These are phyloP conservation scores for Saccharomyces hybrid DNA, from an alignment of 1,139 yeast genomes.

Conservation along the genomic window DNA sequence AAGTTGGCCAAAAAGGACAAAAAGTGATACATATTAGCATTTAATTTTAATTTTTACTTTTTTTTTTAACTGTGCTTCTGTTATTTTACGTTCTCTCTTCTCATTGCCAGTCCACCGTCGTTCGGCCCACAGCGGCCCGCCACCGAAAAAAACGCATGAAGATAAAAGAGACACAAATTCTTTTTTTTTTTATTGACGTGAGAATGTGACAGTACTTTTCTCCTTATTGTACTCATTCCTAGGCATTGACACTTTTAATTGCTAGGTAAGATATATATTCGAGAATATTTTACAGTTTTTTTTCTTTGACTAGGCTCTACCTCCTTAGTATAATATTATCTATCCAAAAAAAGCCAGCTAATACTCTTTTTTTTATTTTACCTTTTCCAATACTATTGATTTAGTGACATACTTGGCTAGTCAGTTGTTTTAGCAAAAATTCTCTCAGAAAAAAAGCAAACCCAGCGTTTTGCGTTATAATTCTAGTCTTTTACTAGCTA, in stretches of 20 bases:
- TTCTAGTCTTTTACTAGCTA: slow-evolving; percentile 1
- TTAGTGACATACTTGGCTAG: background rate
- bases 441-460: background rate
- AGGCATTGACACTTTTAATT: background rate
- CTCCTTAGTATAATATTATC: background rate
- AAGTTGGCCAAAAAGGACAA: slow-evolving; percentile 11
- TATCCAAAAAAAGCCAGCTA: background rate
- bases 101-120: too few relatives aligned
- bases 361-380: background rate
- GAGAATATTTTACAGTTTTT: background rate
- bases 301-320: background rate
- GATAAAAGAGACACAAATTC: background rate
- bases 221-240: background rate
- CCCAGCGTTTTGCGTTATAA: slow-evolving; percentile 1
- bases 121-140: too few relatives aligned
- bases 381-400: background rate
- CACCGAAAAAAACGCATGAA: background rate
- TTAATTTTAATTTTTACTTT: background rate
- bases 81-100: background rate
- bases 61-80: background rate
- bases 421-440: background rate
- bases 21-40: background rate
- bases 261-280: background rate
- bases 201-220: background rate
- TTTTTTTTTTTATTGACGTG: background rate